Evolutionary conservation across 2,329 filamentous ascomycete species (phyloP).

Genomic region (Ophiocordyceps sinensis): DNA sequence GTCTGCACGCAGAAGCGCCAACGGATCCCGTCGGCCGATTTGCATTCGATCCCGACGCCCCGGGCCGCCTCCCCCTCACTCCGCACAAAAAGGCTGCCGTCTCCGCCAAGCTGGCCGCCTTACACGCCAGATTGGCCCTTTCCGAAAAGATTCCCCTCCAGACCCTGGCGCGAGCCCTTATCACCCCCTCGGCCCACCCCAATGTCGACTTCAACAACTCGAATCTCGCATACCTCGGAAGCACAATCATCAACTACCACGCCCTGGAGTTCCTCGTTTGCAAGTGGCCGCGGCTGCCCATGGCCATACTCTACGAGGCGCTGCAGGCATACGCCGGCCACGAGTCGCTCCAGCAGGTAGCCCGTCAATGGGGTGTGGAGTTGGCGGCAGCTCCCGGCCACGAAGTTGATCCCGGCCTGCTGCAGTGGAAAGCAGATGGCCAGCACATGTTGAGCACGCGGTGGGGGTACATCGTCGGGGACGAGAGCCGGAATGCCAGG

Average conservation of each 20-base stretch:
- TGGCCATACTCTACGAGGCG: conserved; percentile 73
- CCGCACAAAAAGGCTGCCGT: conserved; percentile 47
- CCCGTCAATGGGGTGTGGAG: conserved; percentile 85
- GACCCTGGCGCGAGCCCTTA: conserved; percentile 72
- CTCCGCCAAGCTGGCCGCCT: conserved; percentile 82
- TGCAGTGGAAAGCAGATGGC: conserved; percentile 56
- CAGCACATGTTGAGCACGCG: conserved; percentile 29
- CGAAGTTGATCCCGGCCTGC: conserved; percentile 80
- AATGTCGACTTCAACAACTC: conserved; percentile 78
- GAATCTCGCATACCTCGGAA: conserved; percentile 66
- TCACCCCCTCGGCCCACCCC: conserved; percentile 72
- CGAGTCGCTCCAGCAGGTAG: conserved; percentile 57
- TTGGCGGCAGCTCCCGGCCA: conserved; percentile 70
- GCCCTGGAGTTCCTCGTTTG: conserved; percentile 77
- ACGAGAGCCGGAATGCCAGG: conserved; percentile 31
- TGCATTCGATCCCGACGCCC: conserved; percentile 7
- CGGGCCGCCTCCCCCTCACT: conserved; percentile 47
- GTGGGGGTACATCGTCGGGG: conserved; percentile 38
- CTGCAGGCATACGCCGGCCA: conserved; percentile 73
- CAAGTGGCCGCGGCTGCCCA: conserved; percentile 81
- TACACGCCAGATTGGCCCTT: conserved; percentile 79
- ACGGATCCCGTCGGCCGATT: conserved; percentile 8
- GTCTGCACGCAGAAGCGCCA: conserved; percentile 18
- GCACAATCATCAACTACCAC: conserved; percentile 76
- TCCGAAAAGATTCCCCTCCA: conserved; percentile 70